Evolutionary conservation across 805 yeast species (phyloP), one percentile per base, ranked within the genome.

Genomic region (Nakazawaea ambrosiae): DNA sequence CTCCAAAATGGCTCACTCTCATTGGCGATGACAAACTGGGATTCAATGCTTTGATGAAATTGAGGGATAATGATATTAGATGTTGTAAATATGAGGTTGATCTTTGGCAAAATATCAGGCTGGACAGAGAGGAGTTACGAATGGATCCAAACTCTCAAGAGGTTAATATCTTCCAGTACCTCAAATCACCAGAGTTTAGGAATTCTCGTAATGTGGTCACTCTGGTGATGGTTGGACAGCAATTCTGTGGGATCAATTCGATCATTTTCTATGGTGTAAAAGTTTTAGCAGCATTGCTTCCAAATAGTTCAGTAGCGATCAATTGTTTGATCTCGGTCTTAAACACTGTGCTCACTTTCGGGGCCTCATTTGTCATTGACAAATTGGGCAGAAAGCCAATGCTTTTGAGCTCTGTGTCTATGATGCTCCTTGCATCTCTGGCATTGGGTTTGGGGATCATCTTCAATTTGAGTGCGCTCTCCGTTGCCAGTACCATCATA

Each of bases 201-300:
- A 73, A 72, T 36, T 78, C 92, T 4, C 65, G 79, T 33, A 49
- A 71, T 15, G 81, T 79, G 1, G 83, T 88, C 8, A 75, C 88
- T 0, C 75, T 81, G 2, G 69, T 87, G 14, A 73, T 89, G 66
- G 62, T 80, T 16, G 81, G 89, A 14, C 98, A 92, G 61, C 98
- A 92, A 57, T 75, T 90, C 41, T 78, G 87, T 49, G 98, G 98
- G 24, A 85, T 92, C 54, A 92, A 92, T 57, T 78, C 96, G 2
- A 87, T 92, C 42, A 77, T 92, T 16, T 86, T 90, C 54, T 92
- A 90, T 56, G 98, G 98, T 4, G 96, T 90, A 4, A 75, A 85
- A 11, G 83, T 90, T 1, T 65, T 92, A 36, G 66, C 79, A n/a
- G 63, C 74, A 6, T 61, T 83, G 4, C 70, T 87, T 45, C 96